Evolutionary conservation across 805 yeast species (phyloP).

Genomic region (Lipomyces sp.): DNA sequence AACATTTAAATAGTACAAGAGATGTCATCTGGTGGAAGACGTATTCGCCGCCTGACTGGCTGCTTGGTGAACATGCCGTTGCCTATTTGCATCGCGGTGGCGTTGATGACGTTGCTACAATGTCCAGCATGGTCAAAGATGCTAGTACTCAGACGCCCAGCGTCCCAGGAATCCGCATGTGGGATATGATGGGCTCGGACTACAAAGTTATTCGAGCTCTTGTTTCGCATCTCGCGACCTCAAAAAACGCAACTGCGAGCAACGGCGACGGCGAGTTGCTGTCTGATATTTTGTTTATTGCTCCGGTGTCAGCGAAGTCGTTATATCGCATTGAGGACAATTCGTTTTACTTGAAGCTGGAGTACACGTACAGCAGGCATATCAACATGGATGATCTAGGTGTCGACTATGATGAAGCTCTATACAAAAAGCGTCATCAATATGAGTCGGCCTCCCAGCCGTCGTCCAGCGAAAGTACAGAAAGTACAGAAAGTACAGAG

Average conservation of each 20-base stretch:
- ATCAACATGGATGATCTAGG: constrained; percentile 28
- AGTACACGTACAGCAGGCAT: constrained; percentile 18
- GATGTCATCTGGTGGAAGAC: constrained; percentile 85
- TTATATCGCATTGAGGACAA: constrained; percentile 9
- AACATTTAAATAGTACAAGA: constrained; percentile 31
- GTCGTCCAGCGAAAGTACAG: no score
- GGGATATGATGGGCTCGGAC: constrained; percentile 54
- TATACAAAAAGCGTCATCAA: background rate
- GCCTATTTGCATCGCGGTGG: constrained; percentile 31
- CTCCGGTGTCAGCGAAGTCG: constrained; percentile 31
- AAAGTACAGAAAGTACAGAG: no score
- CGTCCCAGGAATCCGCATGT: constrained; percentile 27
- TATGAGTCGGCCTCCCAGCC: background rate
- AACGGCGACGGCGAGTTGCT: background rate
- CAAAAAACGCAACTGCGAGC: background rate
- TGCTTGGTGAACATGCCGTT: constrained; percentile 44
- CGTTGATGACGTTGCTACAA: constrained; percentile 15
- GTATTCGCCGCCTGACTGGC: constrained; percentile 90
- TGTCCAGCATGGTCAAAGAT: background rate
- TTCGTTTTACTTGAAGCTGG: constrained; percentile 9
- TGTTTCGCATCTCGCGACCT: constrained; percentile 22
- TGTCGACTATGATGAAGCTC: constrained; percentile 11
- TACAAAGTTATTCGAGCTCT: constrained; percentile 33
- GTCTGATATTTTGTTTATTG: constrained; percentile 34
- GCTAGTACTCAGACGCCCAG: constrained; percentile 4